phyloP scores from a whole-genome alignment of 257 asterid species.

The Prunella vulgaris region DNA sequence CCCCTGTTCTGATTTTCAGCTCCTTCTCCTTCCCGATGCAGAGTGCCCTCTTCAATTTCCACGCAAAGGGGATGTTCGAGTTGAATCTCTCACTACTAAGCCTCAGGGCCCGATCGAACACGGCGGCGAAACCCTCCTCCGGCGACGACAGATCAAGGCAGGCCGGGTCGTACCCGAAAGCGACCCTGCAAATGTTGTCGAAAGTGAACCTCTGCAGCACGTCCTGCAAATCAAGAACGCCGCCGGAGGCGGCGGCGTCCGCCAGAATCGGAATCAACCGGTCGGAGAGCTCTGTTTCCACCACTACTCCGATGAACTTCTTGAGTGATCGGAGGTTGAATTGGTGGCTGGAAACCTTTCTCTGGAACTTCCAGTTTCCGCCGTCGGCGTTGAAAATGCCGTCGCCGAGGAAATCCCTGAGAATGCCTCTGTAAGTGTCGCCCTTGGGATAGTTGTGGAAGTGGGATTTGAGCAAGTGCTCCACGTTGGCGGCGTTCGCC shows the following conservation, averaged over 20 bases:
- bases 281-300: slow-evolving; percentile 38
- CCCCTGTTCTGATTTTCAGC: slow-evolving; percentile 5
- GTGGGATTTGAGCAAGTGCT: slow-evolving; percentile 54
- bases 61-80: slow-evolving; percentile 27
- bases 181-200: slow-evolving; percentile 58
- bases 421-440: slow-evolving; percentile 2
- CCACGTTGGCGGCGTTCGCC: slow-evolving; percentile 57
- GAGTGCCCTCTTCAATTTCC: slow-evolving; percentile 44
- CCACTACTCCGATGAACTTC: slow-evolving; percentile 49
- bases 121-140: slow-evolving; percentile 36
- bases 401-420: slow-evolving; percentile 53
- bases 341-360: slow-evolving; percentile 60
- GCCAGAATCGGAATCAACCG: slow-evolving; percentile 45
- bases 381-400: slow-evolving; percentile 69
- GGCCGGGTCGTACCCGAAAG: slow-evolving; percentile 63
- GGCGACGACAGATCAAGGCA: slow-evolving; percentile 46
- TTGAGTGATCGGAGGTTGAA: slow-evolving; percentile 54
- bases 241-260: slow-evolving; percentile 15
- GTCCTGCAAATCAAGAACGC: slow-evolving; percentile 52
- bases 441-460: slow-evolving; percentile 57
- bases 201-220: slow-evolving; percentile 62
- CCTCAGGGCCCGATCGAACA: slow-evolving; percentile 37
- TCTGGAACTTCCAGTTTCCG: slow-evolving; percentile 47
- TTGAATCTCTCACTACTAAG: slow-evolving; percentile 32
- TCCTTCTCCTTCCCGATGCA: slow-evolving; percentile 45